Evolutionary conservation across 129 eudicot species (phyloP), one percentile per base, ranked within the genome.

Genomic region (Escallonia herrerae): DNA sequence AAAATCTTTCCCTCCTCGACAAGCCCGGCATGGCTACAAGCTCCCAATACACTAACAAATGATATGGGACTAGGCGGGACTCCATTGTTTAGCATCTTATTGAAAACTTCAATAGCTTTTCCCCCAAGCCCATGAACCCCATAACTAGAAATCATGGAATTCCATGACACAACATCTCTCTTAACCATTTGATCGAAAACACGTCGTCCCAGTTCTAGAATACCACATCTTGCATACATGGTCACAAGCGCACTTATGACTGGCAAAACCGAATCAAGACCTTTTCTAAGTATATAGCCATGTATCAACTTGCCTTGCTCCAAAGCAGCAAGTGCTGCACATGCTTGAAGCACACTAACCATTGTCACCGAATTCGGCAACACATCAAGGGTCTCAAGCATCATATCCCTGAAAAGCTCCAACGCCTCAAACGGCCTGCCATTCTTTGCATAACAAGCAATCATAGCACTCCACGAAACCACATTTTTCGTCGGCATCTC

Each of bases 381-480:
- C 61, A 66, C 47, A 72, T 83, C 89, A 7, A 39, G 56, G 15
- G 67, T 80, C 71, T 72, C 88, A 40, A 64, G 66, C 91, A 93
- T 82, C 87, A 90, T 79, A 53, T 83, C 81, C 8, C 66, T 80
- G 11, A 93, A 89, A 56, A 93, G 64, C 64, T 77, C 79, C 56
- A 93, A 74, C 9, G 98, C 95, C 22, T 93, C 89, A 9, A 75
- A 73, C 0, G 95, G 69, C 74, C 67, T 88, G 60, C 80, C 98
- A 46, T 93, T 93, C 69, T 80, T 93, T 0, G 95, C 85, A 57
- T 81, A 86, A 62, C 98, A 93, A 15, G 89, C 91, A 66, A 93
- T 83, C 95, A 93, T 88, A 2, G 98, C 98, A 46, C 89, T 93
- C 98, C 98, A 93, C 14, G 98, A 85, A 73, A 93, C 96, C 66